Base-by-base conservation (phyloP, 331 rosid species). In the Pyrus hybrid region DNA sequence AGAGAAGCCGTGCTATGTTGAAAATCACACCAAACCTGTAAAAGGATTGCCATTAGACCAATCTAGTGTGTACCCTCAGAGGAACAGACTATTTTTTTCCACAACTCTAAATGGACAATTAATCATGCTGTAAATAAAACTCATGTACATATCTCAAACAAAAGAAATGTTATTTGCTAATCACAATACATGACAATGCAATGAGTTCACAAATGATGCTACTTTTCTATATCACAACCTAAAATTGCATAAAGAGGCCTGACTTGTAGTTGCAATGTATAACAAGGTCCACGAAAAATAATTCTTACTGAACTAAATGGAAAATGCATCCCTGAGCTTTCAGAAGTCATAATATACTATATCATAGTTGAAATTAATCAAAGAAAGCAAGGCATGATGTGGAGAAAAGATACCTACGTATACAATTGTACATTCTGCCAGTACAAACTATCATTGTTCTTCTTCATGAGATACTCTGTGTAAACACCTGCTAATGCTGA, bases 351-450 rank as follows among this genome's bases (percentile, higher is more conserved):
- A 41, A 41, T 41, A 11, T 41, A 41, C 47, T 11, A 11, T 41
- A 20, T 54, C 76, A n/a, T 22, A 7, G 28, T 37, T 25, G 53
- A 72, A 37, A 17, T 12, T 43, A 54, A 10, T 72, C 33, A 37
- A 20, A 61, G 70, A 29, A 63, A 33, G 64, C 25, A 66, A 76
- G 64, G 21, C 60, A 68, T 43, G 47, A 33, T 65, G 51, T 61
- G 76, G 73, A 33, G 68, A 74, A 78, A 86, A 78, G 80, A 73
- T 71, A 88, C 99, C 87, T 89, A 94, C 97, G 88, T 94, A 85
- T 94, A 94, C 85, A 94, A 86, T 88, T 88, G 99, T 37, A 94
- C 87, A 83, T 92, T 94, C 95, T 94, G 99, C 99, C 99, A 94
- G 85, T 94, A 94, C 77, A 94, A 87, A 90, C 84, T 90, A 82